A percentile compares a stretch with the other conserved stretches of the same genome.
Conservation (phyloP, 2,329 filamentous ascomycete species). For the Exophiala sp. region DNA sequence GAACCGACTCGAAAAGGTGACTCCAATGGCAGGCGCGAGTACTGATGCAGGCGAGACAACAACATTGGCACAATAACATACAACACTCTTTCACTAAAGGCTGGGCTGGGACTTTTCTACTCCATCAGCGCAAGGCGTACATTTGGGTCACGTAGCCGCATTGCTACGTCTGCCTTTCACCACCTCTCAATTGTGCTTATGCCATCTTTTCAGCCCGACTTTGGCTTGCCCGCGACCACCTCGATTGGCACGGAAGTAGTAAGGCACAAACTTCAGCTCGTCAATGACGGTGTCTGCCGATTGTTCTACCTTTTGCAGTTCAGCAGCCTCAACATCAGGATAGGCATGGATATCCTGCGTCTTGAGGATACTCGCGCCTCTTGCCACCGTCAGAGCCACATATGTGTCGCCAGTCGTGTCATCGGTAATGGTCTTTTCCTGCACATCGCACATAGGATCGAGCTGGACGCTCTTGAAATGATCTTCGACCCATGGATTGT, state of each 20-base stretch:
- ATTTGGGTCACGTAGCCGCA: too few species aligned
- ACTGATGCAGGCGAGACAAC: neutral
- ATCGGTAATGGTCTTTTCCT: slow-evolving; percentile 8
- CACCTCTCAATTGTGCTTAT: neutral
- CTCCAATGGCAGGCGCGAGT: neutral
- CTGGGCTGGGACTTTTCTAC: too few species aligned
- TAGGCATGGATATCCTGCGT: slow-evolving; percentile 1
- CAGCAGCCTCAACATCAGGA: slow-evolving; percentile 3
- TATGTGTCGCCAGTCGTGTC: slow-evolving; percentile 10
- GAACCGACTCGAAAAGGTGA: slow-evolving; percentile 3
- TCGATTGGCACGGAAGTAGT: slow-evolving; percentile 54
- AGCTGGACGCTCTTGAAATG: slow-evolving; percentile 48
- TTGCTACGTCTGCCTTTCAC: too few species aligned
- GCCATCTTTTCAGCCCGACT: slow-evolving; percentile 34
- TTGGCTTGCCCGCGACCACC: slow-evolving; percentile 55
- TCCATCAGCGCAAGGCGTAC: too few species aligned
- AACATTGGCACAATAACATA: neutral
- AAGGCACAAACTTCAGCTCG: slow-evolving; percentile 52
- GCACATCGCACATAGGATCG: slow-evolving; percentile 10
- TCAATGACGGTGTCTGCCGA: slow-evolving; percentile 5
- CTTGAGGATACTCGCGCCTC: slow-evolving; percentile 11
- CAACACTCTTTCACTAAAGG: too few species aligned
- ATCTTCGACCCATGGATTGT: slow-evolving; percentile 55
- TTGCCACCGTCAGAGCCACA: slow-evolving; percentile 9
- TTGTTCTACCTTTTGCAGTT: neutral